These are phyloP conservation scores for Anthracocystis setariae DNA, from an alignment of 1,284 basidiomycete genomes.

Conservation along the genomic window DNA sequence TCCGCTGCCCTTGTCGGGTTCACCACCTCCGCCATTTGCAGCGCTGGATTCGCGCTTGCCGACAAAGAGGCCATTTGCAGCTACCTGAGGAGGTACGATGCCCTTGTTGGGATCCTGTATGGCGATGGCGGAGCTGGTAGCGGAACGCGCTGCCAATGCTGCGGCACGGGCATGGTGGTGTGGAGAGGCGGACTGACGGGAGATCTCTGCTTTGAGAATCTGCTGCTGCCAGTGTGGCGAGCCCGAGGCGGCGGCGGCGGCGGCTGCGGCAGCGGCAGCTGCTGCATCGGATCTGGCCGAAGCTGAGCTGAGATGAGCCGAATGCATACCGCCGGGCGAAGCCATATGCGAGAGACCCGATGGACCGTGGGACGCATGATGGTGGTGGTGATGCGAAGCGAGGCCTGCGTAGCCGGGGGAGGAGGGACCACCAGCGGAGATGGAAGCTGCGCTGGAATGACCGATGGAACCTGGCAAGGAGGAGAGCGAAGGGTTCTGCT, in stretches of 20 bases:
- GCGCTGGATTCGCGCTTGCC: slow-evolving; percentile 46
- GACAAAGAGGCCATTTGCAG: slow-evolving; percentile 69
- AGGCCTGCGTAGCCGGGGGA: slow-evolving; percentile 55
- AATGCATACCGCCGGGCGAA: slow-evolving; percentile 50
- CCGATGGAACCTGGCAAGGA: slow-evolving; percentile 57
- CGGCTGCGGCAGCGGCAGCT: slow-evolving; percentile 34
- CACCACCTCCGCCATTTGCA: slow-evolving; percentile 41
- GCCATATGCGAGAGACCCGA: slow-evolving; percentile 53
- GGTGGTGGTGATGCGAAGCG: slow-evolving; percentile 52
- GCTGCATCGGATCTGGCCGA: slow-evolving; percentile 30
- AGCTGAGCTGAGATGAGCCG: slow-evolving; percentile 39
- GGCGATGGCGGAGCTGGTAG: slow-evolving; percentile 69
- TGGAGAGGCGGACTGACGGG: slow-evolving; percentile 71
- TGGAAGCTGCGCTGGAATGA: slow-evolving; percentile 47
- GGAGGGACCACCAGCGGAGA: slow-evolving; percentile 46
- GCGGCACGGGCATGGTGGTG: slow-evolving; percentile 73
- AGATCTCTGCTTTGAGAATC: slow-evolving; percentile 68
- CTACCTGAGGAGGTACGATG: slow-evolving; percentile 61
- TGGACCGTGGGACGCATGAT: slow-evolving; percentile 49
- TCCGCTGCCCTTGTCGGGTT: slow-evolving; percentile 28
- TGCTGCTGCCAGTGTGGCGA: slow-evolving; percentile 66
- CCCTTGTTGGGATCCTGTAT: slow-evolving; percentile 70
- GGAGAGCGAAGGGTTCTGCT: slow-evolving; percentile 61
- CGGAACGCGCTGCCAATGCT: slow-evolving; percentile 71
- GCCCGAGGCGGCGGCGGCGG: slow-evolving; percentile 34